Conservation (phyloP, 2,329 filamentous ascomycete genomes). For the Ascochyta rabiei region DNA sequence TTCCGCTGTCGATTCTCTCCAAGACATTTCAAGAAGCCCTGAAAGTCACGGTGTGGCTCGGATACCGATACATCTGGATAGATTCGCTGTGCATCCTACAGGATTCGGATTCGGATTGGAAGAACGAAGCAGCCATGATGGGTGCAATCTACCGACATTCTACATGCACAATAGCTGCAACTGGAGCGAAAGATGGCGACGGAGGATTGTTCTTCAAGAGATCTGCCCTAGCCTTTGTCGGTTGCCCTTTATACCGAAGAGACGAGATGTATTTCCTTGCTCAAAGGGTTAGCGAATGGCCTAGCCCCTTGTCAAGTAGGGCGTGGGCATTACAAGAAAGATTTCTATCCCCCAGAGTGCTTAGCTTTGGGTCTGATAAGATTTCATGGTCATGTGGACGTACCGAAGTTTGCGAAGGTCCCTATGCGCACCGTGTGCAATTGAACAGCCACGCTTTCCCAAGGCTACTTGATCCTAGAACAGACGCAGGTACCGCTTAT, state of each 20-base stretch:
- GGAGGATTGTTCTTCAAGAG: conserved; percentile 4
- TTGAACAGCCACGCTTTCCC: neutral
- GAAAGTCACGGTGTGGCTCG: neutral
- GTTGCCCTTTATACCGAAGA: neutral
- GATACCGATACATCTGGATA: conserved; percentile 18
- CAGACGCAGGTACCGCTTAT: too few relatives aligned
- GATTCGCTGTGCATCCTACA: conserved; percentile 19
- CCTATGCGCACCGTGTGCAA: neutral
- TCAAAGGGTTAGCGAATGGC: neutral
- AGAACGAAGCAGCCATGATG: conserved; percentile 12
- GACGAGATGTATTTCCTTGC: neutral
- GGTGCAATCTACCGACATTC: conserved; percentile 12
- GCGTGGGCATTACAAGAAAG: conserved; percentile 8
- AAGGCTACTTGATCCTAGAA: neutral
- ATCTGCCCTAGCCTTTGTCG: neutral
- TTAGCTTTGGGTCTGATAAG: neutral
- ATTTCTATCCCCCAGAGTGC: neutral
- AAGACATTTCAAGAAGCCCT: conserved; percentile 8
- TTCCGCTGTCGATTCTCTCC: neutral
- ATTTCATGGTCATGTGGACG: conserved; percentile 3
- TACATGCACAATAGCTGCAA: conserved; percentile 5
- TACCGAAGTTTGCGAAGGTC: neutral
- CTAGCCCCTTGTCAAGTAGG: neutral
- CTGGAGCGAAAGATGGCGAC: neutral
- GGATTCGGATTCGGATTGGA: conserved; percentile 14